A percentile compares a stretch with the other conserved stretches of the same genome.
Conservation (phyloP, 2,329 filamentous ascomycete genomes). For the Aureobasidium sp. region DNA sequence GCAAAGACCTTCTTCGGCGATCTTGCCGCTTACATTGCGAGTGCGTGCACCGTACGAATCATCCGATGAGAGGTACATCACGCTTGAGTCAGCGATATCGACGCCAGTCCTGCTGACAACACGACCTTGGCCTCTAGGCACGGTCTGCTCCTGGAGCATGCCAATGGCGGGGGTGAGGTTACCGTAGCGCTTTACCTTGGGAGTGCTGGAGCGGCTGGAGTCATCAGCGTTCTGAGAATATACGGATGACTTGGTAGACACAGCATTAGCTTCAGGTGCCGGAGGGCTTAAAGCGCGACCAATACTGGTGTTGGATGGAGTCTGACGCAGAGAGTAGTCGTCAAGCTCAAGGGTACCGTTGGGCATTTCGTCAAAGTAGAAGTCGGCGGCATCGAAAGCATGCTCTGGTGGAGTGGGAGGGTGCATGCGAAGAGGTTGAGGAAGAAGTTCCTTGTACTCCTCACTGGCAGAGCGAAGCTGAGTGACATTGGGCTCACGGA, state of each 20-base stretch:
- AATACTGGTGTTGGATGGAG: conserved; percentile 15
- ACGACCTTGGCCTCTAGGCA: conserved; percentile 27
- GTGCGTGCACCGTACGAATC: conserved; percentile 30
- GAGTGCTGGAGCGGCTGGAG: conserved; percentile 22
- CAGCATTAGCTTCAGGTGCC: conserved; percentile 15
- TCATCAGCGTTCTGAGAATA: conserved; percentile 25
- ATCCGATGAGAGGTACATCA: conserved; percentile 23
- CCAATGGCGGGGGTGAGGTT: conserved; percentile 36
- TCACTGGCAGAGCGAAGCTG: conserved; percentile 10
- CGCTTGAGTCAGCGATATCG: conserved; percentile 35
- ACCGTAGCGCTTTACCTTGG: conserved; percentile 39
- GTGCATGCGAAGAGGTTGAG: conserved; percentile 40
- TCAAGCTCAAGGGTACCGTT: conserved; percentile 15
- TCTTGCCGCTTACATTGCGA: conserved; percentile 63
- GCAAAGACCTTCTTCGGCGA: conserved; percentile 61
- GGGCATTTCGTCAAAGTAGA: conserved; percentile 15
- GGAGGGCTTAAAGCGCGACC: conserved; percentile 25
- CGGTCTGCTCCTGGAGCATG: conserved; percentile 24
- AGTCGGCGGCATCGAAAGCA: neutral
- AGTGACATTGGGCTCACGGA: conserved; percentile 4
- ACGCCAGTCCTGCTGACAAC: conserved; percentile 41
- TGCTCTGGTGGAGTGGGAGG: conserved; percentile 34
- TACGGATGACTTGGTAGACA: conserved; percentile 24
- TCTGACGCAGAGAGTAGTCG: conserved; percentile 10
- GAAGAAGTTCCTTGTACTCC: conserved; percentile 22